Conservation (phyloP, 2,329 filamentous ascomycete genomes). For the Colletotrichum noveboracense region DNA sequence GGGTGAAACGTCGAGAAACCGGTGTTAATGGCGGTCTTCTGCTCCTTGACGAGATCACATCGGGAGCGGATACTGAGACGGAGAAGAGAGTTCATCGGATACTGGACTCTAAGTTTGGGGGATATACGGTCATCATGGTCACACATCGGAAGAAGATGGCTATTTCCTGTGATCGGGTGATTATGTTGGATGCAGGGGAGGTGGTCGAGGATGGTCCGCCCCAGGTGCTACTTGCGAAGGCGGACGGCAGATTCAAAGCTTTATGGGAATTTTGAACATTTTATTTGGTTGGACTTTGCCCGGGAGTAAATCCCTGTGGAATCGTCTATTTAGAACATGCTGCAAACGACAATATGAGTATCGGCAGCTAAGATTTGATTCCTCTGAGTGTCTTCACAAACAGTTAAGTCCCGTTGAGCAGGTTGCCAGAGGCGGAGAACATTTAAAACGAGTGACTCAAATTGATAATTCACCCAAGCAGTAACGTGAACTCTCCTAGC, state of each 20-base stretch:
- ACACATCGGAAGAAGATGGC: neutral
- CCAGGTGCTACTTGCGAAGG: neutral
- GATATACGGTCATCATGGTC: neutral
- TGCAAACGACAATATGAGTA: neutral
- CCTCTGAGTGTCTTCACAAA: too few relatives aligned
- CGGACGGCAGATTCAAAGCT: neutral
- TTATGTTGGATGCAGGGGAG: neutral
- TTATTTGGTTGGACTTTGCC: fast-evolving
- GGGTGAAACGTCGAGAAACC: conserved; percentile 26
- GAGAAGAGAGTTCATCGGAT: neutral
- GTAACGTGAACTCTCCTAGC: fast-evolving
- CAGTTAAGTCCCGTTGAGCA: neutral
- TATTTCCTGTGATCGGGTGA: neutral
- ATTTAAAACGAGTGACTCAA: neutral
- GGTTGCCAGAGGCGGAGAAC: fast-evolving
- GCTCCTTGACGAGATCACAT: conserved; percentile 37
- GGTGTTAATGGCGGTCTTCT: conserved; percentile 25
- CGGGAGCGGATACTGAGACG: conserved; percentile 35
- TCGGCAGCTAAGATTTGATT: neutral
- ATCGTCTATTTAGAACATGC: neutral
- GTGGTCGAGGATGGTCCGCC: neutral
- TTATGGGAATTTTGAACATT: neutral
- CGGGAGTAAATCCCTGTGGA: neutral
- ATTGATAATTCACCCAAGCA: neutral
- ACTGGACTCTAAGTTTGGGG: neutral